Evolutionary conservation across 2,329 filamentous ascomycete genomes (phyloP).

Genomic region (Fusarium albidum): DNA sequence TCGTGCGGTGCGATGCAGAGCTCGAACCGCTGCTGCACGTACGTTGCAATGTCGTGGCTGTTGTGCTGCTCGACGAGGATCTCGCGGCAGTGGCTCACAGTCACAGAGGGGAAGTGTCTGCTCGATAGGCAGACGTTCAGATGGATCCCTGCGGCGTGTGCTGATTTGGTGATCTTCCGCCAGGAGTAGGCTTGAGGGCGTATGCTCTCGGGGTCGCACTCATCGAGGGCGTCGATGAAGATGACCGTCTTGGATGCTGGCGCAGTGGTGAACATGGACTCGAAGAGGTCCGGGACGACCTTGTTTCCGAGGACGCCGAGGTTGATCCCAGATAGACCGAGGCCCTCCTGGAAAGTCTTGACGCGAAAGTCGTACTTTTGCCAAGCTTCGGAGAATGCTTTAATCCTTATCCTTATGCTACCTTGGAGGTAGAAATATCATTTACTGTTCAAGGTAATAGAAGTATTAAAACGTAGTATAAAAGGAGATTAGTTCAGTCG

Average conservation of each 20-base stretch:
- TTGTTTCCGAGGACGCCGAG: slow-evolving; percentile 17
- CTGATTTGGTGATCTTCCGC: not conserved
- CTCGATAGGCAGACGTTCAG: slow-evolving; percentile 17
- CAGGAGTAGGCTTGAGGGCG: slow-evolving; percentile 1
- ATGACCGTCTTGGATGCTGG: not conserved
- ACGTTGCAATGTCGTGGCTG: slow-evolving; percentile 4
- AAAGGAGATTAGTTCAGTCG: too few relatives aligned
- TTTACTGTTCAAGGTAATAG: too few relatives aligned
- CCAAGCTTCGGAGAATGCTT: slow-evolving; percentile 22
- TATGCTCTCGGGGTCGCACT: not conserved
- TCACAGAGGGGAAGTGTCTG: slow-evolving; percentile 13
- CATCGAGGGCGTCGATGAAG: slow-evolving; percentile 25
- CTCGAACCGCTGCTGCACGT: slow-evolving; percentile 6
- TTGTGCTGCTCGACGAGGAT: slow-evolving; percentile 9
- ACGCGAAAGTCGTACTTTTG: slow-evolving; percentile 15
- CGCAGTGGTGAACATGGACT: not conserved
- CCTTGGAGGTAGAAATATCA: too few relatives aligned
- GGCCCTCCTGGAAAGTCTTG: slow-evolving; percentile 29
- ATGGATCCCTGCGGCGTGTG: not conserved
- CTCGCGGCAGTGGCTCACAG: not conserved
- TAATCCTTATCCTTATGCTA: too few relatives aligned
- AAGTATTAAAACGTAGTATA: too few relatives aligned
- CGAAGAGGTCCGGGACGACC: slow-evolving; percentile 18
- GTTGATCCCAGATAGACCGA: slow-evolving; percentile 1
- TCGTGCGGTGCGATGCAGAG: not conserved